phyloP scores from a whole-genome alignment of 2,329 filamentous ascomycete genomes.

The Aspergillus tamarii region DNA sequence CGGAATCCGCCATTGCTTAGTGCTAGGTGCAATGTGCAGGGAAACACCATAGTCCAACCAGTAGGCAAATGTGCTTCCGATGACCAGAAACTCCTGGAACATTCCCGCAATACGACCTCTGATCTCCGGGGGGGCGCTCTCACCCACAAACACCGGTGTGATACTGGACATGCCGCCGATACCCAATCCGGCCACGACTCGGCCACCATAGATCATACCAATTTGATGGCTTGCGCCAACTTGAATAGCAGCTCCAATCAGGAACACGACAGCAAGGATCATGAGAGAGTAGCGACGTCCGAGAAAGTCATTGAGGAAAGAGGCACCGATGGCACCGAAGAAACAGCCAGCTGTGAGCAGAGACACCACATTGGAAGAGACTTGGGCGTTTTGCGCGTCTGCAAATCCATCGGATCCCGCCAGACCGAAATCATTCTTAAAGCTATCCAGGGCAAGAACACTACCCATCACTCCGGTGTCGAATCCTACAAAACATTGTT shows the following conservation, averaged over 20 bases:
- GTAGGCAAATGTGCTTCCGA: conserved; percentile 53
- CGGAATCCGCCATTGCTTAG: conserved; percentile 58
- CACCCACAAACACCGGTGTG: conserved; percentile 42
- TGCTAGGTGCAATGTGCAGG: conserved; percentile 46
- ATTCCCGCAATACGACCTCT: conserved; percentile 41
- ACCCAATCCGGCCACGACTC: conserved; percentile 41
- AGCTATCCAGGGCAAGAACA: conserved; percentile 43
- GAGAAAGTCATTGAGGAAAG: conserved; percentile 39
- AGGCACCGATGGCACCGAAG: conserved; percentile 42
- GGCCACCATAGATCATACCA: conserved; percentile 40
- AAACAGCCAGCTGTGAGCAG: conserved; percentile 44
- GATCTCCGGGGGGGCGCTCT: conserved; percentile 37
- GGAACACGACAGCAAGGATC: conserved; percentile 36
- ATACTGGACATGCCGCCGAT: conserved; percentile 45
- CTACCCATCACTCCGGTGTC: conserved; percentile 48
- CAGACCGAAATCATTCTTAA: conserved; percentile 47
- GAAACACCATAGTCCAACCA: conserved; percentile 58
- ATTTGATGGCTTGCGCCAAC: conserved; percentile 35
- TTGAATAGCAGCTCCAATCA: conserved; percentile 41
- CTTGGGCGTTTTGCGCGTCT: conserved; percentile 36
- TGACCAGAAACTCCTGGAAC: conserved; percentile 43
- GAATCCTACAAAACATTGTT: conserved; percentile 35
- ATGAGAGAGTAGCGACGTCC: conserved; percentile 42
- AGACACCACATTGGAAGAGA: conserved; percentile 44
- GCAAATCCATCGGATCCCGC: conserved; percentile 35